Conservation (phyloP, 305 asterid genomes). For the Solanum hybrid region DNA sequence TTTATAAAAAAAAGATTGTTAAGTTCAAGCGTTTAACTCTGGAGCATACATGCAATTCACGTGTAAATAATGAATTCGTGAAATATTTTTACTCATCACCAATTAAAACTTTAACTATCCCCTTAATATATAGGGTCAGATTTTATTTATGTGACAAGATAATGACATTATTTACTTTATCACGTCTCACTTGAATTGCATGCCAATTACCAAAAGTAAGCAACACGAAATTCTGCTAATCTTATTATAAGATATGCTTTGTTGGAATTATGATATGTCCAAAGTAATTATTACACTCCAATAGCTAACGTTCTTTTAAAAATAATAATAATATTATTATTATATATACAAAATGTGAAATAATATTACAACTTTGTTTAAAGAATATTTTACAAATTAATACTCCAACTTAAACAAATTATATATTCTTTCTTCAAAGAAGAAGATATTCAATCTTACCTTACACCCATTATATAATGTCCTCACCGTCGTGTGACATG, state of each 20-base stretch:
- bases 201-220: neutral
- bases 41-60: too few species aligned
- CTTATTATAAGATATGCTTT: neutral
- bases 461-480: neutral
- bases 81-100: neutral
- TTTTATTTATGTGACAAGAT: neutral
- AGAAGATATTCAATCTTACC: neutral
- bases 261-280: neutral
- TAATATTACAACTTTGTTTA: neutral
- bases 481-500: neutral
- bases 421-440: neutral
- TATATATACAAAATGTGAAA: neutral
- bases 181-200: neutral
- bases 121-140: neutral
- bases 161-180: neutral
- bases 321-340: too few species aligned
- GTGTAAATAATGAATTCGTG: neutral
- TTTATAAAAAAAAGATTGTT: too few species aligned
- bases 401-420: neutral
- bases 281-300: neutral
- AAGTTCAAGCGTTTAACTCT: neutral
- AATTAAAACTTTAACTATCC: neutral
- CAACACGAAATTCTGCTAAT: neutral
- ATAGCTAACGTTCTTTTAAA: neutral
- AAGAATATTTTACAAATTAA: neutral